Base-by-base conservation (phyloP, 2,329 filamentous ascomycete genomes). In the Colletotrichum ledebouriae region DNA sequence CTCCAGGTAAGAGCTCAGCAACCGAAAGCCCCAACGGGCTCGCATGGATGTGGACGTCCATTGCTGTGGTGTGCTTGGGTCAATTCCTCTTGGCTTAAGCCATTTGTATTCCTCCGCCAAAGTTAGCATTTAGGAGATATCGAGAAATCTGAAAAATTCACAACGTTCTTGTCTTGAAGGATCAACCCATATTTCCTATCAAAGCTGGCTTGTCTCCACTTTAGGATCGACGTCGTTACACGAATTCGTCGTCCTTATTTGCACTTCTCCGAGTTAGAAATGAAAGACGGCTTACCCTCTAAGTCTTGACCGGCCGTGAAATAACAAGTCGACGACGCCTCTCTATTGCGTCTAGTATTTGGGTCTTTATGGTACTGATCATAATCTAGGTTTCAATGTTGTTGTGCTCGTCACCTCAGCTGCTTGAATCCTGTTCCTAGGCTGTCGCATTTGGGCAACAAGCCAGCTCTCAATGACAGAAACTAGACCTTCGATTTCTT, bases 401-500 rank as follows among this genome's bases (percentile, higher is more conserved):
- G 3, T 53, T 4, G 59, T 20, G 10, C 15, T 20, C 10, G 44
- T 52, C 15, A 42, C 41, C 3, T 47, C 3, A 11, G 9, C 22
- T 2, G 4, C 29, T 1, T 56, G 41, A 1, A 29, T 6, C 3
- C 50, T 22, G 12, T 49, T 47, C 4, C 41, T 20, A 2, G 34
- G 6, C 13, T 68, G 33, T 12, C 22, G 44, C n/a, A 39, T 56
- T 22, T 56, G 65, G 17, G 55, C 42, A 3, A 56, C 47, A 15
- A 68, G 41, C 89, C 89, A 90, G 1, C 74, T 70, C 53, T 80
- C 78, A 9, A 90, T 82, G 0, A 78, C 80, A 7, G 70, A 74
- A 0, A 86, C 80, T 22, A 92, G 75, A 0, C 79, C 82, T 5
- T 89, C 82, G 0, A 92, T 81, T 66, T 93, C 83, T 4, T 80